Evolutionary conservation across 805 yeast species (phyloP).

Genomic region (Brettanomyces custersianus): DNA sequence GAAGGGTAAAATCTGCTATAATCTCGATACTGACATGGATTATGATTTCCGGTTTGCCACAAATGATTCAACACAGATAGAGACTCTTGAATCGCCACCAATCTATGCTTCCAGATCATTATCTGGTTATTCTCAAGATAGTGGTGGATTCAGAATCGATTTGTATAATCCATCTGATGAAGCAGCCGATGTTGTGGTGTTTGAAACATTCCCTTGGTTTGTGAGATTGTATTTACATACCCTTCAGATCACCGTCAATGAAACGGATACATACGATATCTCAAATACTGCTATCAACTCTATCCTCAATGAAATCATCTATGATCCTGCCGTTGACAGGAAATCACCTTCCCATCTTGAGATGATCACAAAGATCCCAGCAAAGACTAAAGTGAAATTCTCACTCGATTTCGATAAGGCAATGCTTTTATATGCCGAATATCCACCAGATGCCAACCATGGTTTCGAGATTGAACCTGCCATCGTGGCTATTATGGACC

Average conservation of each 20-base stretch:
- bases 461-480: slow-evolving; percentile 95
- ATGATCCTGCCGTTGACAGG: slow-evolving; percentile 74
- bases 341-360: slow-evolving; percentile 78
- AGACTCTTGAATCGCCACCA: slow-evolving; percentile 42
- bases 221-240: slow-evolving; percentile 77
- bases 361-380: slow-evolving; percentile 54
- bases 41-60: slow-evolving; percentile 36
- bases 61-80: slow-evolving; percentile 34
- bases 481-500: slow-evolving; percentile 47
- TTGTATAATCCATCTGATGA: slow-evolving; percentile 55
- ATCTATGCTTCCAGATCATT: slow-evolving; percentile 72
- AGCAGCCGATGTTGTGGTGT: slow-evolving; percentile 47
- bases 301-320: slow-evolving; percentile 44
- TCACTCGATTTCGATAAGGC: slow-evolving; percentile 84
- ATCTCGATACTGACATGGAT: slow-evolving; percentile 12
- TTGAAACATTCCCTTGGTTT: slow-evolving; percentile 89
- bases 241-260: slow-evolving; percentile 29
- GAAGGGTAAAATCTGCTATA: slow-evolving; percentile 15
- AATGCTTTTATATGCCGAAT: slow-evolving; percentile 74
- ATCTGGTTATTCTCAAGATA: slow-evolving; percentile 86
- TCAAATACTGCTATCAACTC: slow-evolving; percentile 22
- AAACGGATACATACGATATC: slow-evolving; percentile 11
- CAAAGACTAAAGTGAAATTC: slow-evolving; percentile 48
- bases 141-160: slow-evolving; percentile 79
- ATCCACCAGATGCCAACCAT: slow-evolving; percentile 99